Percentiles rank a stretch among this genome's conserved stretches.
Conservation (phyloP, 2,329 filamentous ascomycete genomes). For the Leptographium flavum region DNA sequence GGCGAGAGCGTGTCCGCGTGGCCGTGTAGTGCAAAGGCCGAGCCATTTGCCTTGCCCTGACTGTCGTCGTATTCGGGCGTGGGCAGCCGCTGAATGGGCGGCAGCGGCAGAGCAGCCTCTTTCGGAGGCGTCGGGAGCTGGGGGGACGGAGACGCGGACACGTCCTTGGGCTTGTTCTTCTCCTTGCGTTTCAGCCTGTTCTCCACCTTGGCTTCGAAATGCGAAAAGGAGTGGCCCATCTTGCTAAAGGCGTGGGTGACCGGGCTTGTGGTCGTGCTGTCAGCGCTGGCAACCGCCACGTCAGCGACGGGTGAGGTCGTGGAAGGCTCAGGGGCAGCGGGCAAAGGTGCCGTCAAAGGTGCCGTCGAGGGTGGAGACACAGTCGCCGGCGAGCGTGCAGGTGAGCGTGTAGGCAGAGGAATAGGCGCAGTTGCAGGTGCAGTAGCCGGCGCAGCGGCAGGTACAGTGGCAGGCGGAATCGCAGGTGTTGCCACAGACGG, state of each 20-base stretch:
- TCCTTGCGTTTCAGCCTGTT: constrained; percentile 7
- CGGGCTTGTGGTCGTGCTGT: neutral
- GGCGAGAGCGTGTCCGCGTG: neutral
- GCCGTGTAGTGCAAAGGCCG: too few species aligned
- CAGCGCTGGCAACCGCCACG: neutral
- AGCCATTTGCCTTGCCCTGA: constrained; percentile 19
- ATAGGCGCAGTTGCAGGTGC: neutral
- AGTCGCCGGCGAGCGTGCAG: neutral
- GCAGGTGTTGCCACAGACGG: too few species aligned
- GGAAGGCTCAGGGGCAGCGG: too few species aligned
- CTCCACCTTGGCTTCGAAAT: constrained; percentile 13
- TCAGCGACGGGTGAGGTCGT: neutral
- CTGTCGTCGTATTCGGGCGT: constrained; percentile 34
- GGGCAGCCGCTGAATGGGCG: constrained; percentile 23
- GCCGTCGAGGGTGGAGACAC: neutral
- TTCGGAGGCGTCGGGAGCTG: neutral
- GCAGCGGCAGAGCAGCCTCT: constrained; percentile 1
- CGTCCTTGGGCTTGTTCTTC: neutral
- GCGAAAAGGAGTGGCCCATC: constrained; percentile 16
- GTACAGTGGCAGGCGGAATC: neutral
- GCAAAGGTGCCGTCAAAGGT: too few species aligned
- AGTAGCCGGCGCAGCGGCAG: neutral
- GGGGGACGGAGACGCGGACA: neutral
- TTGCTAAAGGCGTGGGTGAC: neutral
- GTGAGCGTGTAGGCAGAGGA: neutral